phyloP scores from a whole-genome alignment of 2,329 filamentous ascomycete genomes.

The Xylariaceae sp. region DNA sequence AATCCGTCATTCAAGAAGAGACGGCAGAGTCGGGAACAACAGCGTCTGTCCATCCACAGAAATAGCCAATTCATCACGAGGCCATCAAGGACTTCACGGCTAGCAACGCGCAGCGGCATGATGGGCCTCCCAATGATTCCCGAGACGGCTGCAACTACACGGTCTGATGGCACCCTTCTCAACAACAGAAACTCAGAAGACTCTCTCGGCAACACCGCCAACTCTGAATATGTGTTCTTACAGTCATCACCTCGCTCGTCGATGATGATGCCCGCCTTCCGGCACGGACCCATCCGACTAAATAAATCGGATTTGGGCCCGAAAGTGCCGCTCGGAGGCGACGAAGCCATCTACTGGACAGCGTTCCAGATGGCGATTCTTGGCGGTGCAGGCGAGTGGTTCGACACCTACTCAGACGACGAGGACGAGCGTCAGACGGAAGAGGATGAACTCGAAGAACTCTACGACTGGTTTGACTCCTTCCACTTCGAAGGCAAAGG shows the following conservation, averaged over 20 bases:
- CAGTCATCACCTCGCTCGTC: constrained; percentile 44
- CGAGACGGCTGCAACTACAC: constrained; percentile 19
- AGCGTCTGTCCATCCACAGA: constrained; percentile 19
- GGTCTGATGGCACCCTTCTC: constrained; percentile 18
- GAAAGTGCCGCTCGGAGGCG: constrained; percentile 37
- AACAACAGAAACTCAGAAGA: constrained; percentile 12
- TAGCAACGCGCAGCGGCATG: constrained; percentile 23
- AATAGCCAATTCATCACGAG: constrained; percentile 26
- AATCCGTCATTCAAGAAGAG: constrained; percentile 25
- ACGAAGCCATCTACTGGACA: constrained; percentile 56
- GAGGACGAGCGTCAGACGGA: constrained; percentile 37
- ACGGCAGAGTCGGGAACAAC: constrained; percentile 13
- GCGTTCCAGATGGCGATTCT: constrained; percentile 61
- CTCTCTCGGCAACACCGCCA: constrained; percentile 25
- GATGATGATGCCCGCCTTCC: constrained; percentile 43
- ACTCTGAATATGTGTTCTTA: constrained; percentile 45
- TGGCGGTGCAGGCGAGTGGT: constrained; percentile 50
- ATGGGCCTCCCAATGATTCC: constrained; percentile 29
- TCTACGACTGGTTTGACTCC: constrained; percentile 47
- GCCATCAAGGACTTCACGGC: constrained; percentile 31
- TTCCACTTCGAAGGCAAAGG: constrained; percentile 45
- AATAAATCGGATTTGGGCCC: constrained; percentile 40
- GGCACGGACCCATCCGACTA: constrained; percentile 52
- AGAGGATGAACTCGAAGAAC: constrained; percentile 44
- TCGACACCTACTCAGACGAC: constrained; percentile 40